Evolutionary conservation across 2,329 filamentous ascomycete species (phyloP).

Genomic region (Exophiala dermatitidis): DNA sequence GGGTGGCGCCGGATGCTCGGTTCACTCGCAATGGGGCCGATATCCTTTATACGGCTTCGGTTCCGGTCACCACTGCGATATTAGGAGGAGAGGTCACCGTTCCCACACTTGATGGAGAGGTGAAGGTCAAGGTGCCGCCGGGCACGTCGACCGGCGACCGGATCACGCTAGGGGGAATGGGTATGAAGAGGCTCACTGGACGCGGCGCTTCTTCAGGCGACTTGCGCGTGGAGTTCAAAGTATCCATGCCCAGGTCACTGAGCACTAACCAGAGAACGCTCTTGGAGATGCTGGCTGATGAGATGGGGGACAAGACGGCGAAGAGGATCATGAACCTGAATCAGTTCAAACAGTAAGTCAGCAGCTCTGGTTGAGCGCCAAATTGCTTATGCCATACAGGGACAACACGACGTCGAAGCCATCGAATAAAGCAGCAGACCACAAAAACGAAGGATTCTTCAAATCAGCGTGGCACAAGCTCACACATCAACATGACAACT

Average conservation of each 20-base stretch:
- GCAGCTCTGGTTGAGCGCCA: neutral
- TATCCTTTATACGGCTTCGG: conserved; percentile 82
- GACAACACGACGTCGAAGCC: conserved; percentile 17
- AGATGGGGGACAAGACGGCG: conserved; percentile 87
- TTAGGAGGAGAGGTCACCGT: conserved; percentile 84
- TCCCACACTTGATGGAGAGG: conserved; percentile 82
- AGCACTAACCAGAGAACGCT: conserved; percentile 86
- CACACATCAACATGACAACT: conserved; percentile 57
- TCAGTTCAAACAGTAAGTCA: conserved; percentile 47
- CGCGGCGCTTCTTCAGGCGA: conserved; percentile 67
- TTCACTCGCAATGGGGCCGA: conserved; percentile 84
- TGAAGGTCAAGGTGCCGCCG: conserved; percentile 83
- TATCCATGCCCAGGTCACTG: conserved; percentile 90
- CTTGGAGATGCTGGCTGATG: conserved; percentile 90
- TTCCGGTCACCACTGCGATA: conserved; percentile 86
- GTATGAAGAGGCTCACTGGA: conserved; percentile 77
- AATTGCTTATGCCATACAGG: conserved; percentile 16
- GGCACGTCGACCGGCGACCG: conserved; percentile 90
- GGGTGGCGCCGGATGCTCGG: conserved; percentile 80
- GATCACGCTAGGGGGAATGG: conserved; percentile 81
- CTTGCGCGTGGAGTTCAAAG: conserved; percentile 86
- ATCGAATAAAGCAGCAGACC: conserved; percentile 32
- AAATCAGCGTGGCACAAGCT: conserved; percentile 90
- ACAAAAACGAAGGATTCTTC: conserved; percentile 81
- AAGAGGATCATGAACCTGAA: conserved; percentile 83